Evolutionary conservation across 2,329 filamentous ascomycete species (phyloP), one percentile per base, ranked within the genome.

Genomic region (Colletotrichum tropicale): DNA sequence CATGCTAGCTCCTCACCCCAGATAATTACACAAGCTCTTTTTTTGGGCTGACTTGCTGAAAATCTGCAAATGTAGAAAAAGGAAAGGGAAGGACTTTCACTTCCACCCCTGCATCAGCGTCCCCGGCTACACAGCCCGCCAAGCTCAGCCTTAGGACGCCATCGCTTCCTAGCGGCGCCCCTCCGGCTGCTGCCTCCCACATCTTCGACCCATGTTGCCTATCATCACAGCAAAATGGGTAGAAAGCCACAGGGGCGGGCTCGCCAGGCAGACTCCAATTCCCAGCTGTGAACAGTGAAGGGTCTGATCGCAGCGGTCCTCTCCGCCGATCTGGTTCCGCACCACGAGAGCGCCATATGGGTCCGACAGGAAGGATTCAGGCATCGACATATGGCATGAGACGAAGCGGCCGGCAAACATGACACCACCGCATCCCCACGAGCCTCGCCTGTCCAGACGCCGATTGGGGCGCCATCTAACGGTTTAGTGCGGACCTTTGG

Each of bases 91-190:
- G 43, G 43, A 2, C 43, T 21, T 7, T 52, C n/a, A 52, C 43
- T 52, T 21, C 21, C 64, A 58, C 66, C 68, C 56, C 58, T 65
- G 56, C 68, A 55, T 70, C 67, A 62, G 24, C 52, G 66, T 21
- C 58, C 15, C 34, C 60, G 3, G 28, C 26, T 38, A 48, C 55
- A 21, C 58, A 8, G 66, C 74, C 34, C 58, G 28, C 60, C 52
- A 52, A 62, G 43, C 60, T 76, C 74, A 76, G 74, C 74, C 74
- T 65, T 76, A 76, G 66, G 71, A 71, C 74, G 71, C 74, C 62
- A 66, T 71, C 28, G 24, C 36, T 18, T 18, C 13, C 28, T 65
- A 60, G 66, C 64, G 36, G 28, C 12, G 3, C 26, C 30, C 64
- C 64, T 28, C 48, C 32, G 55, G 52, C 55, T 69, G 66, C 66